Conservation (phyloP, 495 filamentous ascomycete genomes). For the Aspergillus carlsbadensis region DNA sequence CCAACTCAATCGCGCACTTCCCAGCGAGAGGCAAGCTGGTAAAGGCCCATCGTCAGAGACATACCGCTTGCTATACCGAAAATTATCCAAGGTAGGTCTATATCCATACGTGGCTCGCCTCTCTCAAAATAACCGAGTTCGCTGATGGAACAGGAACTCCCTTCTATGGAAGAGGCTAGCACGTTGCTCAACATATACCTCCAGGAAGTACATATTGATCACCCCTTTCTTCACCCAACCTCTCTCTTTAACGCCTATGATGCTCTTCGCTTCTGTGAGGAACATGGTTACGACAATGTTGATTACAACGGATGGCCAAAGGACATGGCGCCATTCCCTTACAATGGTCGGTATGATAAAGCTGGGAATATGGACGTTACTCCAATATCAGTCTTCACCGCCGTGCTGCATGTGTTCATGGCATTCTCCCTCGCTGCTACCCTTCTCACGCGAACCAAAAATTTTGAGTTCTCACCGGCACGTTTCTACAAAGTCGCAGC, state of each 20-base stretch:
- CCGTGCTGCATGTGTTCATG: conserved; percentile 25
- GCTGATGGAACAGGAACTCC: conserved; percentile 16
- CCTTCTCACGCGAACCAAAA: conserved; percentile 24
- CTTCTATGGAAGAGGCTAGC: conserved; percentile 16
- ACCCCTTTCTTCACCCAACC: conserved; percentile 23
- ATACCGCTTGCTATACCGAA: too few relatives aligned
- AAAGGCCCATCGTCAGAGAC: not conserved
- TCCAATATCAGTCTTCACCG: conserved; percentile 19
- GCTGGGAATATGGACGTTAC: conserved; percentile 9
- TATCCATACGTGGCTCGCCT: too few relatives aligned
- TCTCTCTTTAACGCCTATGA: conserved; percentile 25
- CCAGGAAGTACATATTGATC: conserved; percentile 24
- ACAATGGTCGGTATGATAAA: conserved; percentile 17
- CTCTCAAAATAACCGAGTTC: too few relatives aligned
- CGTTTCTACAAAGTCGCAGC: conserved; percentile 25
- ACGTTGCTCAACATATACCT: conserved; percentile 22
- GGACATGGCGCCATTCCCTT: conserved; percentile 14
- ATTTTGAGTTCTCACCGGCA: conserved; percentile 21
- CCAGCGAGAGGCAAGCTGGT: not conserved
- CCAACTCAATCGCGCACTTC: not conserved
- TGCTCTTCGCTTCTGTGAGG: conserved; percentile 16
- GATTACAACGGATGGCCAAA: conserved; percentile 24
- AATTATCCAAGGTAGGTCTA: too few relatives aligned
- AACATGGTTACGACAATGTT: conserved; percentile 9
- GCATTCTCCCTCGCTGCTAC: conserved; percentile 24